A percentile compares a stretch with the other conserved stretches of the same genome.
phyloP scores from a whole-genome alignment of 495 filamentous ascomycete genomes.

The Neurospora sublineolata region DNA sequence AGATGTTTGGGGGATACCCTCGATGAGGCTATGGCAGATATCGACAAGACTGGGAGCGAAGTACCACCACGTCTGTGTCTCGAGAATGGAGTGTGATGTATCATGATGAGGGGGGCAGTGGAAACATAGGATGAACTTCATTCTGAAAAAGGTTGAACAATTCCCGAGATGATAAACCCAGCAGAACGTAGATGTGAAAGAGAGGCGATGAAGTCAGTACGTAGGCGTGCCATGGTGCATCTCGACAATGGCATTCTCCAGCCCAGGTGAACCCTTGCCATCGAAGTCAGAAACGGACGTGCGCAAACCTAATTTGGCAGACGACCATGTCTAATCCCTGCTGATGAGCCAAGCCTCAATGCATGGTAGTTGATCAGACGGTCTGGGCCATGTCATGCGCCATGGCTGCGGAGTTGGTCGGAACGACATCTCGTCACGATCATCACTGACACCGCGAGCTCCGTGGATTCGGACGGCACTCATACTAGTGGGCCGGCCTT shows the following conservation, averaged over 20 bases:
- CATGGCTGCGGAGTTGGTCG: constrained; percentile 2
- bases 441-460: neutral
- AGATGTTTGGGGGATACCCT: constrained; percentile 24
- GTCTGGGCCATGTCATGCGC: constrained; percentile 20
- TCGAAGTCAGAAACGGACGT: constrained; percentile 12
- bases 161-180: neutral
- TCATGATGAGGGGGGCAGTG: neutral
- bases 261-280: neutral
- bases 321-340: constrained; percentile 18
- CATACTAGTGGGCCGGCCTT: neutral
- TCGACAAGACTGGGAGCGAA: neutral
- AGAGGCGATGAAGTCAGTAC: neutral
- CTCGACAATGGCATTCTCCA: neutral
- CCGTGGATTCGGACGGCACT: neutral
- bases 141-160: constrained; percentile 7
- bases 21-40: no score
- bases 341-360: constrained; percentile 10
- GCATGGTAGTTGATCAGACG: constrained; percentile 15
- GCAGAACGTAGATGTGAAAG: neutral
- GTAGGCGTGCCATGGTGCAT: neutral
- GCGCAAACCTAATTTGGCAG: constrained; percentile 54
- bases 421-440: constrained; percentile 9
- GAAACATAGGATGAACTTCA: neutral
- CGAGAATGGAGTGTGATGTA: constrained; percentile 9
- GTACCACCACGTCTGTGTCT: constrained; percentile 10